Base-by-base conservation (phyloP, 768 basidiomycete genomes). In the Lactifluus pinguis region DNA sequence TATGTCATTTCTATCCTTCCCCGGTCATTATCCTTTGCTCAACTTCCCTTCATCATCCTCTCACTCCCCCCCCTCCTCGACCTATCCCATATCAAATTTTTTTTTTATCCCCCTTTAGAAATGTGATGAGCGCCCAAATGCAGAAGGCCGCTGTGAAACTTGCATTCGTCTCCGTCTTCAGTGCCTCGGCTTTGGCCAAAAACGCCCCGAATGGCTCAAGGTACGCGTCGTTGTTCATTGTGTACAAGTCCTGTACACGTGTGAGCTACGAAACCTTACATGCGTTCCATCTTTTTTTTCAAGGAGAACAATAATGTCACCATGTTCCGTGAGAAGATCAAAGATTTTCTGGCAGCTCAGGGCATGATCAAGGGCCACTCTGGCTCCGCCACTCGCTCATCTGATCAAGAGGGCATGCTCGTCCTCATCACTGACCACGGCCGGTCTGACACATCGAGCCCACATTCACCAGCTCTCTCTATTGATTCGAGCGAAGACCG, bases 351-450 rank as follows among this genome's bases (percentile, higher is more conserved):
- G 25, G 87, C 87, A 0, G 81, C 87, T 0, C 87, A 91, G 71
- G 89, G 89, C 51, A 89, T 91, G 87, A 91, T 92, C 73, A 92
- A 92, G 73, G 90, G 90, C 32, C 89, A 91, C 68, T 86, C 89
- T 19, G 86, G 86, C 58, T 75, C 85, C 30, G 84, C 82, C 2
- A 78, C 85, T 19, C 83, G 85, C 48, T 72, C 76, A 21, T 68
- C 76, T 39, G 85, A 85, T 2, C 80, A 79, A 17, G 83, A 77
- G 14, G 79, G 79, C 49, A 76, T 85, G 59, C 76, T 89, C 63
- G 72, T 76, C 67, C 73, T 87, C 69, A 66, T 74, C 63, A 75
- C 77, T 41, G 77, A 76, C 55, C 68, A 57, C 50, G 73, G 74
- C 45, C 78, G 75, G 61, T 63, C 66, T 48, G 63, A 65, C 10